phyloP scores from a whole-genome alignment of 257 asterid species.

The Galeopsis tetrahit region DNA sequence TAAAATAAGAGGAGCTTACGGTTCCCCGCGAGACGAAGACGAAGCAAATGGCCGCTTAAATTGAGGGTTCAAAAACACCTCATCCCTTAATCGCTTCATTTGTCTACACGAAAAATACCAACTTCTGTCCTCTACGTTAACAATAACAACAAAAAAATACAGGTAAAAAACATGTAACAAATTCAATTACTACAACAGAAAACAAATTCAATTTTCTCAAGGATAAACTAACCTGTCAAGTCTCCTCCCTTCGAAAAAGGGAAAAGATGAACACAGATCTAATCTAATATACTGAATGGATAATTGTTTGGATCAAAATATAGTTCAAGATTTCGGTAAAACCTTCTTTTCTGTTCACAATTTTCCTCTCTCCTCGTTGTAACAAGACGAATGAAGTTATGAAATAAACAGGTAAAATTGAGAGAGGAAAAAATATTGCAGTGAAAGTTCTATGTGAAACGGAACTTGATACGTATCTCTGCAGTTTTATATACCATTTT shows the following conservation, averaged over 20 bases:
- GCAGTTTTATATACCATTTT: slow-evolving; percentile 36
- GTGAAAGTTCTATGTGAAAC: slow-evolving; percentile 37
- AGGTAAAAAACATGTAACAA: slow-evolving; percentile 3
- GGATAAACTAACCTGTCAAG: slow-evolving; percentile 50
- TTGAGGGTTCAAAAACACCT: slow-evolving; percentile 68
- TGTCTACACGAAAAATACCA: slow-evolving; percentile 42
- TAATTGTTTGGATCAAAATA: slow-evolving; percentile 40
- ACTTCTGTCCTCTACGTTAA: slow-evolving; percentile 32
- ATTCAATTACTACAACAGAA: slow-evolving; percentile 23
- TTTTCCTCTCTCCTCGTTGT: slow-evolving; percentile 34
- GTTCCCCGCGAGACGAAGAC: slow-evolving; percentile 76
- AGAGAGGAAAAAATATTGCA: slow-evolving; percentile 21
- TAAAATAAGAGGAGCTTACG: slow-evolving; percentile 56
- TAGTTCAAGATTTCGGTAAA: slow-evolving; percentile 22
- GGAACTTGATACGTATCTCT: slow-evolving; percentile 31
- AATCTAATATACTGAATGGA: slow-evolving; percentile 33
- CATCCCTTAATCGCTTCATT: slow-evolving; percentile 92
- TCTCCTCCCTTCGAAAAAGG: slow-evolving; percentile 45
- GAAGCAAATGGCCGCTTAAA: slow-evolving; percentile 80
- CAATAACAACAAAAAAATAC: slow-evolving; percentile 29
- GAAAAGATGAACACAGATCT: slow-evolving; percentile 65
- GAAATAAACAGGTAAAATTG: slow-evolving; percentile 30
- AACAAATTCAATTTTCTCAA: slow-evolving; percentile 9
- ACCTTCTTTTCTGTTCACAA: slow-evolving; percentile 18
- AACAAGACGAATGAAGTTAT: slow-evolving; percentile 33